These are phyloP conservation scores for Fusarium sp. DNA, from an alignment of 2,329 filamentous ascomycete genomes.

Conservation along the genomic window DNA sequence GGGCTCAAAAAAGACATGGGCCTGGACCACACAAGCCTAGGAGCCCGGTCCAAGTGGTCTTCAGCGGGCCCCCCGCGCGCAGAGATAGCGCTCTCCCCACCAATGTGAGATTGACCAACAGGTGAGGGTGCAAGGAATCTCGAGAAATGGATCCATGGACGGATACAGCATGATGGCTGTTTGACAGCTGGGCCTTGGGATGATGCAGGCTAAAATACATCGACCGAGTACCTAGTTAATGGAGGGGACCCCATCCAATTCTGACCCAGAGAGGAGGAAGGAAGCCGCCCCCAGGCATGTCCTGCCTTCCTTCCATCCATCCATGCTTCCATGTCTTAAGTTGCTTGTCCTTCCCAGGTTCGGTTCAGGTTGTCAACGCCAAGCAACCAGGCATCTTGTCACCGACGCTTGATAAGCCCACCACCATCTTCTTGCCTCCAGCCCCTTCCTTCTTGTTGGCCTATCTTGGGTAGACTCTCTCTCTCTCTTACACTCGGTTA, in stretches of 20 bases:
- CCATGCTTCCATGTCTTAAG: not conserved
- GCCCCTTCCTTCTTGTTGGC: conserved; percentile 34
- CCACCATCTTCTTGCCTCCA: conserved; percentile 30
- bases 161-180: conserved; percentile 7
- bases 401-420: conserved; percentile 41
- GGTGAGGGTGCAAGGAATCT: conserved; percentile 3
- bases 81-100: conserved; percentile 28
- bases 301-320: not conserved
- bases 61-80: conserved; percentile 22
- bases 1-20: not conserved
- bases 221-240: not conserved
- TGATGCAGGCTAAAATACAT: conserved; percentile 11
- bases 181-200: conserved; percentile 34
- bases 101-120: conserved; percentile 22
- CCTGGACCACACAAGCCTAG: conserved; percentile 16
- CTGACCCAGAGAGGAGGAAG: not conserved
- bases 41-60: conserved; percentile 21
- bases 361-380: conserved; percentile 22
- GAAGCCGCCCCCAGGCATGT: not conserved
- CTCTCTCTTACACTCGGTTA: not conserved
- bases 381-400: conserved; percentile 27
- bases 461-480: not conserved
- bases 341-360: not conserved
- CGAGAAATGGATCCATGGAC: not conserved
- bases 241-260: not conserved